phyloP scores from a whole-genome alignment of 2,329 filamentous ascomycete genomes.

The Cadophora gregata region DNA sequence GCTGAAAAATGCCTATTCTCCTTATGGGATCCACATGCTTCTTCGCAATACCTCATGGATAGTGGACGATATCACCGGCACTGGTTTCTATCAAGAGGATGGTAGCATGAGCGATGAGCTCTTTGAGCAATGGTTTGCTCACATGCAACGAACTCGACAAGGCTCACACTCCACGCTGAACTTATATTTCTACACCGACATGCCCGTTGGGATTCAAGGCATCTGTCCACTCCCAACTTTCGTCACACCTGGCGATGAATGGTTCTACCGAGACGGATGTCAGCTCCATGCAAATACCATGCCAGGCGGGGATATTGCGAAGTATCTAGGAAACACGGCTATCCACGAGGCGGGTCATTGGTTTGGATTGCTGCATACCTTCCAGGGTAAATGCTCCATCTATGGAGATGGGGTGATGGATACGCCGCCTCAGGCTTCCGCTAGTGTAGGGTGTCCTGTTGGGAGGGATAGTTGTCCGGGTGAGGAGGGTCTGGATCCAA shows the following conservation, averaged over 20 bases:
- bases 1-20: neutral
- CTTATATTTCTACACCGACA: conserved; percentile 11
- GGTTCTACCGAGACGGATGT: conserved; percentile 2
- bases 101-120: neutral
- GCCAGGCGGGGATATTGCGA: neutral
- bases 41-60: neutral
- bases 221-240: neutral
- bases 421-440: conserved; percentile 8
- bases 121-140: neutral
- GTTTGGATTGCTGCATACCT: conserved; percentile 15
- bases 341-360: conserved; percentile 13
- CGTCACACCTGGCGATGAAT: neutral
- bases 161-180: conserved; percentile 3
- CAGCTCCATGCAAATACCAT: neutral
- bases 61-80: neutral
- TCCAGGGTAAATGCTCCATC: conserved; percentile 1
- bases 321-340: conserved; percentile 1
- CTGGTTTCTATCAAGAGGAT: neutral
- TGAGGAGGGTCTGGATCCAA: conserved; percentile 6
- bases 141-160: neutral
- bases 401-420: conserved; percentile 4
- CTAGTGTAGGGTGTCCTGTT: neutral
- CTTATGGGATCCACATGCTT: neutral
- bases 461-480: conserved; percentile 11
- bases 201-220: neutral